Evolutionary conservation across 2,329 filamentous ascomycete genomes (phyloP).

Genomic region (Pseudogymnoascus sp.): DNA sequence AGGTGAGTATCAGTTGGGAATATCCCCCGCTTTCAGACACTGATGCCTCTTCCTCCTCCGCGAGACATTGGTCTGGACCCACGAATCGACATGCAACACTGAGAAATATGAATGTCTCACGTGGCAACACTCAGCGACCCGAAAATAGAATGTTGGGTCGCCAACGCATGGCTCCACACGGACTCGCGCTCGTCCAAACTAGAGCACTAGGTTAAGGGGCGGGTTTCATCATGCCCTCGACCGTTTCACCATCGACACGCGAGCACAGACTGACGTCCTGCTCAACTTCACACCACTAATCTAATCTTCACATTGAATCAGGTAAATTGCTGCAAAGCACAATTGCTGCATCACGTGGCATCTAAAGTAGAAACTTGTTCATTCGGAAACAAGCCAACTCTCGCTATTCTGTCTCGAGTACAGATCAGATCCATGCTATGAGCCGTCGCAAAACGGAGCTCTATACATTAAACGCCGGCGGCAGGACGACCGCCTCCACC

Average conservation of each 20-base stretch:
- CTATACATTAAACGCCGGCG: neutral
- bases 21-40: neutral
- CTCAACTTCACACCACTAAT: neutral
- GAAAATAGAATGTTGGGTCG: constrained; percentile 1
- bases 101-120: constrained; percentile 1
- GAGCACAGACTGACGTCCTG: neutral
- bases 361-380: neutral
- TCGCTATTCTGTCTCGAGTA: constrained; percentile 6
- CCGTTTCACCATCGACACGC: constrained; percentile 1
- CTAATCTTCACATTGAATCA: neutral
- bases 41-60: neutral
- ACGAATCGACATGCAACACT: neutral
- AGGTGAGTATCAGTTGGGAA: neutral
- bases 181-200: neutral
- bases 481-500: neutral
- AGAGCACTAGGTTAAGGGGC: neutral
- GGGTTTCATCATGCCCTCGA: neutral
- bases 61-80: neutral
- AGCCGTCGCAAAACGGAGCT: neutral
- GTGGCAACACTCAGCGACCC: neutral
- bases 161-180: constrained; percentile 1
- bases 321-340: neutral
- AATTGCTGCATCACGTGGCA: neutral
- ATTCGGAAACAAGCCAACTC: neutral
- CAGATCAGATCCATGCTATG: constrained; percentile 4